Evolutionary conservation across 176 grass and related monocot genomes (phyloP).

Genomic region (Eleusine indica): DNA sequence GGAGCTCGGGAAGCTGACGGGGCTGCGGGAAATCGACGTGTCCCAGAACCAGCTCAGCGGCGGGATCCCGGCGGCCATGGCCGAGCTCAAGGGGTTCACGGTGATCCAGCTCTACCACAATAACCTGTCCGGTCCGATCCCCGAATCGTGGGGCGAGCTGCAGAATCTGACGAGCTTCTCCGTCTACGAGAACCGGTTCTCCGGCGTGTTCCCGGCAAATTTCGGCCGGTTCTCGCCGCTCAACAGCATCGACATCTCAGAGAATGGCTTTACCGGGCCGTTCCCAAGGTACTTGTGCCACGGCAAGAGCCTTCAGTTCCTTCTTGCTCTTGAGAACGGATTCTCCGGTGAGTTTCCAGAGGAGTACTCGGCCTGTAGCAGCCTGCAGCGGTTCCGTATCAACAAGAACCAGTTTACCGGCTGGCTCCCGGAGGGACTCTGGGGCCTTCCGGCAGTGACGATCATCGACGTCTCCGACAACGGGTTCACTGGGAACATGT

Average conservation of each 20-base stretch:
- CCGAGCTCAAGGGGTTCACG: conserved; percentile 51
- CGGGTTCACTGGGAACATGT: conserved; percentile 64
- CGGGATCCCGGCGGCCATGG: conserved; percentile 48
- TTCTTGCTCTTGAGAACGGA: conserved; percentile 76
- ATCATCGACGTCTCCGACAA: conserved; percentile 88
- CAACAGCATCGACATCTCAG: conserved; percentile 74
- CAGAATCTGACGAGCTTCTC: conserved; percentile 53
- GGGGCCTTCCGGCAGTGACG: conserved; percentile 56
- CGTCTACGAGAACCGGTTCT: conserved; percentile 74
- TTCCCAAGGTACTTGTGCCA: conserved; percentile 73
- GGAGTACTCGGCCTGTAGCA: conserved; percentile 61
- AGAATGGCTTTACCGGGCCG: conserved; percentile 65
- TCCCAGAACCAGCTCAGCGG: conserved; percentile 71
- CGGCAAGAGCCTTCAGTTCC: conserved; percentile 48
- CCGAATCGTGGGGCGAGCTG: conserved; percentile 56
- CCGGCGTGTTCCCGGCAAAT: conserved; percentile 64
- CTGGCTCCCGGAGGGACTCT: conserved; percentile 52
- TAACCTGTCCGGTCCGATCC: conserved; percentile 68
- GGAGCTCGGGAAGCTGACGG: conserved; percentile 55
- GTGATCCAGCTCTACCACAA: conserved; percentile 74
- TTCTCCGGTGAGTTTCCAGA: conserved; percentile 72
- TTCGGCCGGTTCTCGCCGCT: conserved; percentile 74
- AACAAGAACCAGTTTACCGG: conserved; percentile 74
- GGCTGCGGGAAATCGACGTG: conserved; percentile 61
- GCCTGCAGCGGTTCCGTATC: conserved; percentile 68